Evolutionary conservation across 306 rosid genomes (phyloP).

Genomic region (Amphicarpaea edgeworthii): DNA sequence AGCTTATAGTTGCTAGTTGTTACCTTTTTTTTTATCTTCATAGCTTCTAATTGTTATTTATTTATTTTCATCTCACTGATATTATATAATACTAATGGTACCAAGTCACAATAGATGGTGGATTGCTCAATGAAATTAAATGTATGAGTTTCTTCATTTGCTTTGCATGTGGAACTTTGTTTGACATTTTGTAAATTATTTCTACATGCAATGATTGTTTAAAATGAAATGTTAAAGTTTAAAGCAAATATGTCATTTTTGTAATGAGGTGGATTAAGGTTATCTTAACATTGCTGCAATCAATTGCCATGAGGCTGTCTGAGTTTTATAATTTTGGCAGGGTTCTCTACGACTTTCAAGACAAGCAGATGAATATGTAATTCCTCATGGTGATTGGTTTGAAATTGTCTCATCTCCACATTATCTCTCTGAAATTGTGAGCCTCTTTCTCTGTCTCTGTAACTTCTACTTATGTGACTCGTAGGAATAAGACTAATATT

Average conservation of each 20-base stretch:
- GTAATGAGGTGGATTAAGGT: background rate
- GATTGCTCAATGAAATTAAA: background rate
- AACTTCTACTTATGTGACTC: background rate
- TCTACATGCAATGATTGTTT: slow-evolving; percentile 3
- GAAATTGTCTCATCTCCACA: slow-evolving; percentile 85
- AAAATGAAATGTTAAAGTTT: slow-evolving; percentile 14
- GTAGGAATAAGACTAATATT: slow-evolving; percentile 33
- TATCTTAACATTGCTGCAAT: slow-evolving; percentile 26
- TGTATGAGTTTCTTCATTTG: background rate
- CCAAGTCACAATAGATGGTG: slow-evolving; percentile 13
- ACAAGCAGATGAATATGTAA: slow-evolving; percentile 67
- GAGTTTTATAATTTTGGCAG: slow-evolving; percentile 57
- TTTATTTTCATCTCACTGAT: slow-evolving; percentile 8
- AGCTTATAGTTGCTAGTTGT: slow-evolving; percentile 24
- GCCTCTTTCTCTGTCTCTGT: slow-evolving; percentile 37
- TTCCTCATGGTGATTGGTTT: slow-evolving; percentile 93
- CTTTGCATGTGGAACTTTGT: slow-evolving; percentile 1
- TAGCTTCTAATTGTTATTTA: slow-evolving; percentile 26
- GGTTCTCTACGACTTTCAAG: slow-evolving; percentile 75
- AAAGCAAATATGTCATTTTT: slow-evolving; percentile 8
- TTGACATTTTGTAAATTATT: slow-evolving; percentile 21
- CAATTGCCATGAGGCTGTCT: slow-evolving; percentile 13
- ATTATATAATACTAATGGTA: background rate
- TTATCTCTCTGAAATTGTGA: slow-evolving; percentile 91
- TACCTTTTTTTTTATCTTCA: slow-evolving; percentile 23